Evolutionary conservation across 306 rosid genomes (phyloP).

Genomic region (Lathyrus tuberosus): DNA sequence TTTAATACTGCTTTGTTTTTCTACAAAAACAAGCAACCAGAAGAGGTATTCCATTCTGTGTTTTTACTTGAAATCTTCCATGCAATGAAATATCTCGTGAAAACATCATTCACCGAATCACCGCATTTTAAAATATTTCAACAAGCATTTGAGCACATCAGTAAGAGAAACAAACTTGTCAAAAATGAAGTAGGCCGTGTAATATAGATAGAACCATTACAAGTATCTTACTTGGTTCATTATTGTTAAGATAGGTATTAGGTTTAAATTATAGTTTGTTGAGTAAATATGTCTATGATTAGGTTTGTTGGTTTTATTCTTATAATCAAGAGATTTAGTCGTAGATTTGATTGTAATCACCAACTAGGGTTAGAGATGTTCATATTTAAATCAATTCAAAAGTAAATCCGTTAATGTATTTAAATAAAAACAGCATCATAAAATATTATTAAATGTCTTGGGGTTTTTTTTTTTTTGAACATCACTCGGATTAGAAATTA

Average conservation of each 20-base stretch:
- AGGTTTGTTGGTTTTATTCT: no score
- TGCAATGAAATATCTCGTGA: conserved; percentile 22
- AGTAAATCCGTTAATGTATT: no score
- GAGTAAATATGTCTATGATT: no score
- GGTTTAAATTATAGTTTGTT: no score
- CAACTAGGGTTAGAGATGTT: no score
- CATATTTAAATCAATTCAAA: no score
- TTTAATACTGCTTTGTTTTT: conserved; percentile 61
- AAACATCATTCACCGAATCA: conserved; percentile 13
- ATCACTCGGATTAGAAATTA: no score
- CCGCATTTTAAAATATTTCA: conserved; percentile 34
- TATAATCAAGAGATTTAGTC: no score
- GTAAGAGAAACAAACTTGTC: conserved; percentile 5
- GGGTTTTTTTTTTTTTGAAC: no score
- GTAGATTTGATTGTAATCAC: no score
- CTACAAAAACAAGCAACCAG: conserved; percentile 58
- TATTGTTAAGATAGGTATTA: neutral
- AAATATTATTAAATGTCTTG: no score
- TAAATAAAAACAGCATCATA: no score
- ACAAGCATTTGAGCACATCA: conserved; percentile 25
- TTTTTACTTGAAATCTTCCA: conserved; percentile 1
- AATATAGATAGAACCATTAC: conserved; percentile 25
- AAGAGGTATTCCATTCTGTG: conserved; percentile 58
- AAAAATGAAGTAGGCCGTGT: neutral
- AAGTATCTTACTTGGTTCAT: conserved; percentile 15